Percentiles rank a stretch among this genome's conserved stretches.
These are phyloP conservation scores for Thymus quinquecostatus DNA, from an alignment of 257 asterid species.

Conservation along the genomic window DNA sequence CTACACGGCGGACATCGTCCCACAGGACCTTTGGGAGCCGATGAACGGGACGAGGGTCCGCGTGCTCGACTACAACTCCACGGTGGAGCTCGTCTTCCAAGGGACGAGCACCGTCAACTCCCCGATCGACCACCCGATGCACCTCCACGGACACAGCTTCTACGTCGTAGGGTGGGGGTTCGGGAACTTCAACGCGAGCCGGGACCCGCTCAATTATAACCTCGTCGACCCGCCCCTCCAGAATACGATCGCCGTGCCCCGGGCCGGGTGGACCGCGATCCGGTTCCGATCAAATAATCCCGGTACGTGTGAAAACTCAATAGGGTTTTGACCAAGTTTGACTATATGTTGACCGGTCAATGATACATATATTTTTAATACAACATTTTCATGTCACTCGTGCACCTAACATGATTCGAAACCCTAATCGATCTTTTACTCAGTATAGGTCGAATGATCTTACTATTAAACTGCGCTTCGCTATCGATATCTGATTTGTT, in stretches of 20 bases:
- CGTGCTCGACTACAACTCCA: slow-evolving; percentile 27
- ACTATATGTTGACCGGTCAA: not conserved
- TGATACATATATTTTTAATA: too few species aligned
- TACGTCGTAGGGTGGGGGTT: slow-evolving; percentile 46
- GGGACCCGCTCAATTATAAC: slow-evolving; percentile 40
- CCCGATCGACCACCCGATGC: slow-evolving; percentile 42
- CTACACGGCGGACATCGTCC: slow-evolving; percentile 37
- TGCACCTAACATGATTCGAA: too few species aligned
- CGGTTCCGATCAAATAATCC: slow-evolving; percentile 46
- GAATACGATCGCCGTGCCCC: slow-evolving; percentile 47
- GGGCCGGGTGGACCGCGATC: slow-evolving; percentile 42
- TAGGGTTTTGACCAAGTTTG: too few species aligned
- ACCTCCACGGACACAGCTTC: slow-evolving; percentile 44
- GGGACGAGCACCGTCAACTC: slow-evolving; percentile 33
- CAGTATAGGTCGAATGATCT: too few species aligned
- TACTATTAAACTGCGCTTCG: too few species aligned
- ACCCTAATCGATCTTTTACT: too few species aligned
- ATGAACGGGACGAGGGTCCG: slow-evolving; percentile 33
- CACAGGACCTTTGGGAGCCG: slow-evolving; percentile 27
- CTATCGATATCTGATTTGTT: not conserved
- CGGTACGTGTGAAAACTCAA: slow-evolving; percentile 12
- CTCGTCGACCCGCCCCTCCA: slow-evolving; percentile 42
- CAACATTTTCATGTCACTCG: too few species aligned
- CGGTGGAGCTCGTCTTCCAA: slow-evolving; percentile 44
- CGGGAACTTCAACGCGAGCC: slow-evolving; percentile 37